phyloP scores from a whole-genome alignment of 768 basidiomycete species.

The Coprinellus micaceus region DNA sequence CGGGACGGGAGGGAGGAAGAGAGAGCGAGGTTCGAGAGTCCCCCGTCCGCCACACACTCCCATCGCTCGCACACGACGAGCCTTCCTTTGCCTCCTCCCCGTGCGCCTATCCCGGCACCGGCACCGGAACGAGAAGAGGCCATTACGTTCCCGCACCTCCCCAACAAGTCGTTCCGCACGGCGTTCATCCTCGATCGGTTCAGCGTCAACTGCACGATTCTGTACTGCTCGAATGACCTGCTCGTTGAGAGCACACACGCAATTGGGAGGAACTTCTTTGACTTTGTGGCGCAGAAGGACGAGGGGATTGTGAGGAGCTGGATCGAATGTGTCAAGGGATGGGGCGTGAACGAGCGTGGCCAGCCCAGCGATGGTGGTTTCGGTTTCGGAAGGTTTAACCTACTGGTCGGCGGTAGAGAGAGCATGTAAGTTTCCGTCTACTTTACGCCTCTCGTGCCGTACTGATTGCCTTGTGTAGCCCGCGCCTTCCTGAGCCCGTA shows the following conservation, averaged over 20 bases:
- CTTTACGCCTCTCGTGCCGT: slow-evolving; percentile 6
- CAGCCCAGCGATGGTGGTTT: slow-evolving; percentile 84
- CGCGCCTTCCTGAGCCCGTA: slow-evolving; percentile 32
- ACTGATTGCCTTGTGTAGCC: slow-evolving; percentile 15
- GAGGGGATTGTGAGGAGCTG: slow-evolving; percentile 66
- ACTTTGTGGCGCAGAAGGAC: slow-evolving; percentile 64
- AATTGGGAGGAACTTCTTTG: slow-evolving; percentile 68
- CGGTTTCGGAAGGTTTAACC: slow-evolving; percentile 69
- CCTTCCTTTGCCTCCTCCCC: neutral
- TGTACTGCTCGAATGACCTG: slow-evolving; percentile 73
- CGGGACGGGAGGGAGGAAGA: neutral
- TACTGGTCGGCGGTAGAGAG: slow-evolving; percentile 58
- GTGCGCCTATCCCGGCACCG: neutral
- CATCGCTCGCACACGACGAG: neutral
- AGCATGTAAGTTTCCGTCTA: slow-evolving; percentile 45
- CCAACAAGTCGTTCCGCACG: slow-evolving; percentile 67
- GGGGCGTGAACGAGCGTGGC: slow-evolving; percentile 82
- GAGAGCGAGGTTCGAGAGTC: neutral
- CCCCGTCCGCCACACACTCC: neutral
- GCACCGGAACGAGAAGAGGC: slow-evolving; percentile 8
- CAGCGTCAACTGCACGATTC: slow-evolving; percentile 56
- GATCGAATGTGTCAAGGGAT: slow-evolving; percentile 75
- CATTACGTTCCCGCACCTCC: slow-evolving; percentile 59
- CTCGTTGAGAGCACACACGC: slow-evolving; percentile 56
- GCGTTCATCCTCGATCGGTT: slow-evolving; percentile 84